Base-by-base conservation (phyloP, 768 basidiomycete genomes). In the Tricholoma bakamatsutake region DNA sequence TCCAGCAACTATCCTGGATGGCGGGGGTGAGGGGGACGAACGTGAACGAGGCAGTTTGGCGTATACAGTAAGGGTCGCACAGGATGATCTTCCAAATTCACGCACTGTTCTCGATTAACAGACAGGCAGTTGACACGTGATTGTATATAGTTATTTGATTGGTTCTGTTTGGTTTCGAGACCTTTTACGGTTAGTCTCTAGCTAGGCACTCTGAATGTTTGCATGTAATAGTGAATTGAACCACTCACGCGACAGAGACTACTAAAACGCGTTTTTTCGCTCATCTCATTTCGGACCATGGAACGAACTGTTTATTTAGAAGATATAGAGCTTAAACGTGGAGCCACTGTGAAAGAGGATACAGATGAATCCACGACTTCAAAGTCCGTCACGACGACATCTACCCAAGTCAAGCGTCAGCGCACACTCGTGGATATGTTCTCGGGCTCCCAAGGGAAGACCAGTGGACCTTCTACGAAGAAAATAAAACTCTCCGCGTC, bases 31-130 rank as follows among this genome's bases (percentile, higher is more conserved):
- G 0, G 87, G 88, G 1, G 89, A 89, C 13, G 88, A 88, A 47
- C 76, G 77, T 77, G 88, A 88, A 66, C 85, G 85, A 78, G 85
- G 79, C 88, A 89, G 85, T 66, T 81, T 88, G 82, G 64, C 64
- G 42, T 58, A 67, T 56, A 56, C 9, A n/a, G 28, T 30, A 33
- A 52, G 39, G 28, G 35, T 50, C 51, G 51, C 51, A 18, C 51
- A 18, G 45, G 30, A 30, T 52, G 43, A 45, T 52, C 15, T 43
- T 33, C 43, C 18, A 13, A 37, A 28, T 43, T 8, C 27, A 31
- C 31, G 50, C 27, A 3, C 37, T 24, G n/a, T 50, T 24, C 49
- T 50, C 31, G 35, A 50, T 31, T 34, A 6, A 33, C 31, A 5
- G 8, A 10, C 31, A 31, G 31, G 31, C 31, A 13, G 17, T 34